Evolutionary conservation across 768 basidiomycete species (phyloP), one percentile per base, ranked within the genome.

Genomic region (Tylopilus sp.): DNA sequence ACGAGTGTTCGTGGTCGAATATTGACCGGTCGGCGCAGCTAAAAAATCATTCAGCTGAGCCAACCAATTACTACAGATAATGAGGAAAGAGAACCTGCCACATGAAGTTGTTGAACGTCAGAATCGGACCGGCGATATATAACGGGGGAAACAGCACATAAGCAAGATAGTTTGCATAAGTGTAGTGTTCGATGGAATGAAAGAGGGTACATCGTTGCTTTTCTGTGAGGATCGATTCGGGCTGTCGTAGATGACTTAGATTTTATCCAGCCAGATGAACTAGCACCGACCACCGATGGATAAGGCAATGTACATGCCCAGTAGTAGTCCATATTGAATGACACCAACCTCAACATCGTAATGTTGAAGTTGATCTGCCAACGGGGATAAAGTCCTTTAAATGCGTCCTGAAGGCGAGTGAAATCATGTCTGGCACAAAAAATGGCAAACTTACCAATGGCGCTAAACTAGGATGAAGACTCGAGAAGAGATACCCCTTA

Each of bases 361-460:
- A 98, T 93, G 68, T 98, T 98, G 77, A 96, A 98, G 60, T 76
- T 82, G 61, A 98, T 78, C 59, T 98, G 83, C 97, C 97, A 99
- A 19, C 93, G 79, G 12, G 94, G 89, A 55, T 95, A 87, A 17
- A 90, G 72, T 7, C 97, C 97, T 66, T 78, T 73, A 59, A 78
- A 79, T 0, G 62, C 54, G 62, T 91, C 89, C 87, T 92, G 48
- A 28, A 26, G 22, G n/a, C 55, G 50, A 45, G 28, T 59, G 8
- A 58, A 45, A 48, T 42, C 11, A 36, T 53, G 37, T 46, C 54
- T 11, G n/a, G 25, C 16, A 33, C 28, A 22, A 31, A 45, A n/a
- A 17, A 40, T 30, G 37, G 24, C 16, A 31, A 31, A 68, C 86
- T 52, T 63, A 94, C 94, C 65, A 96, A 69, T 10, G 74, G 71